Evolutionary conservation across 192 early-diverging fungal genomes (phyloP), one percentile per base, ranked within the genome.

Genomic region (Blastocladiella britannica): DNA sequence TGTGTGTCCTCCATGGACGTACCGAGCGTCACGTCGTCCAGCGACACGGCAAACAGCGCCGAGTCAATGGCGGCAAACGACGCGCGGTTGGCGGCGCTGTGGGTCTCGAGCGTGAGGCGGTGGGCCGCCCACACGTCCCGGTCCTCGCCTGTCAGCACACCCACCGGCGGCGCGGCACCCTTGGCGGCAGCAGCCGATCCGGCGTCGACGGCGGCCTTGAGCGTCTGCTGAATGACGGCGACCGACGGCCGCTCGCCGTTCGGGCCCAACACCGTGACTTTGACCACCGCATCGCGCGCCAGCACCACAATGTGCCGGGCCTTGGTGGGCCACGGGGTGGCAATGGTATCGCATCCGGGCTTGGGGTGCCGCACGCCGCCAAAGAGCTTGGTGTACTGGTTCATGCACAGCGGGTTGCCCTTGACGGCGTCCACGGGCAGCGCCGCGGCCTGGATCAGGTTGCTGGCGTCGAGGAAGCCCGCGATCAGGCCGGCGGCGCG

Each of bases 321-420:
- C 1, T 66, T 77, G 15, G 84, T 62, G 7, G 91, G 91, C 64
- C 76, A 85, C 52, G 77, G 68, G 25, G 77, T 71, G 6, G 81
- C 71, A 52, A 93, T 70, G 24, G 74, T 72, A 64, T 97, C 93
- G 25, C 75, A 62, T 2, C 67, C 72, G 8, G 67, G 37, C 1
- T 80, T 78, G 9, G 91, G 79, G 29, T 91, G 72, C 20, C 93
- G 75, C 51, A 77, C 75, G 6, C 84, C 80, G 43, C 86, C 85
- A 72, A 92, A 93, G 62, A 85, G 79, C 53, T 80, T 79, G 58
- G 76, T 84, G 72, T 85, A 86, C 74, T 97, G 93, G 70, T 91
- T 82, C 93, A 97, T 97, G 70, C 88, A 91, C 26, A 93, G 68
- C 4, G 89, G 87, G 2, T 64, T 65, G 28, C 75, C 73, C 31